A percentile compares a stretch with the other conserved stretches of the same genome.
phyloP scores from a whole-genome alignment of 805 yeast genomes.

The Priceomyces castillae region DNA sequence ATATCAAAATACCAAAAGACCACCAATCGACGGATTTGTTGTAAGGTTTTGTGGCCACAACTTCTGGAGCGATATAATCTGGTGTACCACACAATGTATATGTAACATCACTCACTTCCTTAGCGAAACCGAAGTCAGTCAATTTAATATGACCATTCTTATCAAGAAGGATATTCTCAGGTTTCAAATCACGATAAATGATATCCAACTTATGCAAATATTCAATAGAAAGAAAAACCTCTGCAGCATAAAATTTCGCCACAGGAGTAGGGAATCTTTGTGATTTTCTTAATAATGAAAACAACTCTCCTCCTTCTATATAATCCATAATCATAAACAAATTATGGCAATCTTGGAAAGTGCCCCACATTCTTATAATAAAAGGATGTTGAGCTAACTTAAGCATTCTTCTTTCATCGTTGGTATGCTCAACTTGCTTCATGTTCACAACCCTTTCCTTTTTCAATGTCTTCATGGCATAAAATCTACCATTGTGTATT shows the following conservation, averaged over 20 bases:
- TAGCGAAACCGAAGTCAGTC: constrained; percentile 64
- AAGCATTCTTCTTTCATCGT: constrained; percentile 59
- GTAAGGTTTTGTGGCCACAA: constrained; percentile 61
- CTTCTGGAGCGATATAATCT: constrained; percentile 64
- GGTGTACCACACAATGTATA: constrained; percentile 66
- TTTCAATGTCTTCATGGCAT: constrained; percentile 58
- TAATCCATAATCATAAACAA: constrained; percentile 64
- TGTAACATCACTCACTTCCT: constrained; percentile 57
- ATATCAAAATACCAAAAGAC: constrained; percentile 59
- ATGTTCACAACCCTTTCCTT: constrained; percentile 57
- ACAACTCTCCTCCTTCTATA: constrained; percentile 63
- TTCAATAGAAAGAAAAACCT: constrained; percentile 56
- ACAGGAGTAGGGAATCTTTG: constrained; percentile 62
- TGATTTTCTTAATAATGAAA: constrained; percentile 53
- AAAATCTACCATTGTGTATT: constrained; percentile 56
- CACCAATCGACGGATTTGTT: constrained; percentile 66
- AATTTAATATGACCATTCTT: constrained; percentile 59
- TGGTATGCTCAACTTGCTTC: constrained; percentile 64
- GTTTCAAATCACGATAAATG: constrained; percentile 59
- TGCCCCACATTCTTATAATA: constrained; percentile 65
- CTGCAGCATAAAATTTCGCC: constrained; percentile 63
- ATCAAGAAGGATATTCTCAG: constrained; percentile 57
- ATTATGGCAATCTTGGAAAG: constrained; percentile 56
- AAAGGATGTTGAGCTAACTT: constrained; percentile 59
- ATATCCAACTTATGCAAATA: constrained; percentile 58